A percentile compares a stretch with the other conserved stretches of the same genome.
Conservation (phyloP, 108 stramenopile species). For the Cyclotella sp. region DNA sequence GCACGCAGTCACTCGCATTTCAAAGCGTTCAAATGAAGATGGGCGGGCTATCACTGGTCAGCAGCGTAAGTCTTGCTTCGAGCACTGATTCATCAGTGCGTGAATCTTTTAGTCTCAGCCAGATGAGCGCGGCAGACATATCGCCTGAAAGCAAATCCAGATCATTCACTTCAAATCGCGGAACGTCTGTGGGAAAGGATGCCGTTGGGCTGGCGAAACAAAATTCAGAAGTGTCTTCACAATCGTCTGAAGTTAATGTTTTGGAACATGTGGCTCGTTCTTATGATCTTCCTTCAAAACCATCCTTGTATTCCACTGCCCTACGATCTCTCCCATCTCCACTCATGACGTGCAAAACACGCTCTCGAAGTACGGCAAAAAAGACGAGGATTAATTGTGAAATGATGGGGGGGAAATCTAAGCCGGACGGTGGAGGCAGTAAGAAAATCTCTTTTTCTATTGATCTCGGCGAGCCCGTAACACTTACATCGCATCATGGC, state of each 20-base stretch:
- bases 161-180: no score
- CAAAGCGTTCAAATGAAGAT: no score
- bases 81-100: no score
- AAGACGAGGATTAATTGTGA: background rate
- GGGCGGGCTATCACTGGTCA: no score
- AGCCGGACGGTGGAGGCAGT: background rate
- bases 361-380: background rate
- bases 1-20: no score
- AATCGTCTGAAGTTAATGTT: background rate
- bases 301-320: background rate
- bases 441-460: background rate
- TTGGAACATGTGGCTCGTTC: background rate
- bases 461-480: background rate
- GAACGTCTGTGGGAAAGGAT: background rate
- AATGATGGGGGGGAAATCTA: background rate
- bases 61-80: no score
- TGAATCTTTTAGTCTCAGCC: no score
- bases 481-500: background rate
- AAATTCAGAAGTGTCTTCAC: background rate
- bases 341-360: background rate
- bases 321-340: background rate
- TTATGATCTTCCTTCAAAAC: background rate
- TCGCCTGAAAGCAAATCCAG: no score
- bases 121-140: no score
- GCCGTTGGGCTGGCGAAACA: background rate